Evolutionary conservation across 2,329 filamentous ascomycete species (phyloP), one percentile per base, ranked within the genome.

Genomic region (Aspergillus brasiliensis): DNA sequence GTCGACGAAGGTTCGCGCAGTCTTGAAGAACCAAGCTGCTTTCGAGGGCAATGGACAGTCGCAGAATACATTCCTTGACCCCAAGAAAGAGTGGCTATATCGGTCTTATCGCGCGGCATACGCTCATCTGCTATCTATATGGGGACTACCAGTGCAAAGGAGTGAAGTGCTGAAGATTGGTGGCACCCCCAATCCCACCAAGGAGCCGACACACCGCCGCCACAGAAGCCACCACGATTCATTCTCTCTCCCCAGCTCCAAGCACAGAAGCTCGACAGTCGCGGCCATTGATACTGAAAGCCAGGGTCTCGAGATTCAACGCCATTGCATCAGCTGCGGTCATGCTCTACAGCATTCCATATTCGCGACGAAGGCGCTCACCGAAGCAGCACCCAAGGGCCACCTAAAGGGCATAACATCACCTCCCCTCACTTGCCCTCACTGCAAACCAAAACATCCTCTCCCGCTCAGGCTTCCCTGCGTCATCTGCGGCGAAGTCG

Each of bases 81-180:
- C 77, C 47, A 75, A 75, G 8, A 78, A 83, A 47, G 77, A 80
- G 19, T 73, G 71, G 64, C 75, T 83, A 46, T 84, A 83, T 65
- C 74, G 73, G 6, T 76, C 80, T 2, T 89, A 87, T 75, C 81
- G 84, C 44, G 73, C 78, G 53, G 77, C 81, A 47, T 88, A 88
- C 71, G 84, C 86, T 3, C 76, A 86, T 51, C 76, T 86, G 57
- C 77, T 88, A 4, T 81, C 81, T n/a, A 80, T 82, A 8, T 88
- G 86, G 86, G 81, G 80, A 11, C 65, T 88, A 10, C 75, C 80
- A 11, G 78, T 84, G 21, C 77, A 83, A 63, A 79, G 82, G 52
- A 81, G 82, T 13, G 86, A 88, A 69, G 76, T 88, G 2, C 76
- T 87, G 25, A 87, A 86, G 64, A 83, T 84, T 59, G 81, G 83